These are phyloP conservation scores for Erysimum cheiri DNA, from an alignment of 441 rosid genomes.

Conservation along the genomic window DNA sequence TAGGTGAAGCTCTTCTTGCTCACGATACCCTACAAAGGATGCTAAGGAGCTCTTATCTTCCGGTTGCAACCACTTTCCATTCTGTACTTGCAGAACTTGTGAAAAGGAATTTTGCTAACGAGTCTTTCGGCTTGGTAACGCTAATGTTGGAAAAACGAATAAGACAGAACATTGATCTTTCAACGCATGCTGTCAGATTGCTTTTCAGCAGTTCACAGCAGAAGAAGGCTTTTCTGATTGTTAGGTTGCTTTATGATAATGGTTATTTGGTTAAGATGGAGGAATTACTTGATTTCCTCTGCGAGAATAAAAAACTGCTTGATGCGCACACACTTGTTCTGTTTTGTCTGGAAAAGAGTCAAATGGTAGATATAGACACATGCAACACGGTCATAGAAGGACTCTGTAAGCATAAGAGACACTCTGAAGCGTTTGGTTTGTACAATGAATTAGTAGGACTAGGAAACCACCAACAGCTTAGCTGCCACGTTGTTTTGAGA, in stretches of 20 bases:
- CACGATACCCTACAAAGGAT: conserved; percentile 61
- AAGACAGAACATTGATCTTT: conserved; percentile 64
- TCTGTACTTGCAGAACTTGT: conserved; percentile 64
- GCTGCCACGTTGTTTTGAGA: conserved; percentile 59
- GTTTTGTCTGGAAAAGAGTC: conserved; percentile 65
- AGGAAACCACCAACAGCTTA: conserved; percentile 57
- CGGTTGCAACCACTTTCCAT: conserved; percentile 63
- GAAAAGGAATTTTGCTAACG: conserved; percentile 52
- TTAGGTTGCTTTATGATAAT: conserved; percentile 58
- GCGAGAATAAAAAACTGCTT: conserved; percentile 51
- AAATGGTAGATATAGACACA: conserved; percentile 46
- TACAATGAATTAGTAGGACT: conserved; percentile 70
- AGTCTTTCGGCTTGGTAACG: conserved; percentile 58
- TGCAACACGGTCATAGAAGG: conserved; percentile 61
- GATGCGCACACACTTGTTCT: conserved; percentile 61
- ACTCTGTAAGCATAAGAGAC: conserved; percentile 63
- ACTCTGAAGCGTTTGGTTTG: conserved; percentile 70
- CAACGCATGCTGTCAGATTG: conserved; percentile 59
- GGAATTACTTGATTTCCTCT: conserved; percentile 60
- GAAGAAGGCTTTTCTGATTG: conserved; percentile 60
- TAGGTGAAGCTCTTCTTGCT: conserved; percentile 70
- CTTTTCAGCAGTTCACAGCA: conserved; percentile 52
- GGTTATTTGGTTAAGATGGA: conserved; percentile 66
- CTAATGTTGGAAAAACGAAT: conserved; percentile 65
- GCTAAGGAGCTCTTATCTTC: conserved; percentile 74